Evolutionary conservation across 345 rosid species (phyloP).

Genomic region (Punica granatum): DNA sequence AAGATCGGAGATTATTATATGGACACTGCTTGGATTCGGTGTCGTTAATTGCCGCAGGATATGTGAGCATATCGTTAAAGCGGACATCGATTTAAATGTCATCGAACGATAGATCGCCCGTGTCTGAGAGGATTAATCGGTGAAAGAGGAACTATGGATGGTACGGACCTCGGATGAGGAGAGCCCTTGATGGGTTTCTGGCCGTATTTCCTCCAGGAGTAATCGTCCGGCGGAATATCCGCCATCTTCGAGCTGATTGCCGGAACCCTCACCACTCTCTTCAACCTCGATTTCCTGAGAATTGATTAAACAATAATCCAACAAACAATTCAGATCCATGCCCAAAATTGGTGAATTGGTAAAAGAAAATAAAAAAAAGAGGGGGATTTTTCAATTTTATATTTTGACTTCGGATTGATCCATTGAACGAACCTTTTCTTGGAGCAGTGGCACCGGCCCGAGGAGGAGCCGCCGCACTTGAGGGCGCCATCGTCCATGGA

Average conservation of each 20-base stretch:
- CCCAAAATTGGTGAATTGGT: background rate
- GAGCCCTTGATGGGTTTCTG: conserved; percentile 98
- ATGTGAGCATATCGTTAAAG: no score
- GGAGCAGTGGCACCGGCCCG: conserved; percentile 85
- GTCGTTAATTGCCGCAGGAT: no score
- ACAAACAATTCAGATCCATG: background rate
- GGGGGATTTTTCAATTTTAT: background rate
- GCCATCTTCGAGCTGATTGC: conserved; percentile 84
- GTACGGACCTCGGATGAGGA: conserved; percentile 85
- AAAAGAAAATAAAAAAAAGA: background rate
- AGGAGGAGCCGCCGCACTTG: conserved; percentile 52
- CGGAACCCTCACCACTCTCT: conserved; percentile 64
- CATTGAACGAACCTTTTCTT: conserved; percentile 60
- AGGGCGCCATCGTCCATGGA: conserved; percentile 59
- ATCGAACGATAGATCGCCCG: no score
- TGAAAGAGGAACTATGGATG: background rate
- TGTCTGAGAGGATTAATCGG: background rate
- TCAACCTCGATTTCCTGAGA: conserved; percentile 62
- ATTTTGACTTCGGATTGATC: background rate
- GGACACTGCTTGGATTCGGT: no score
- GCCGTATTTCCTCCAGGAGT: conserved; percentile 94
- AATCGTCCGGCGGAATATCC: conserved; percentile 87
- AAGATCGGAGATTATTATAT: no score
- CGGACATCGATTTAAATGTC: no score
- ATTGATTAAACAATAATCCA: background rate